Base-by-base conservation (phyloP, 176 grass and related monocot species). In the Cenchrus fungigraminus region DNA sequence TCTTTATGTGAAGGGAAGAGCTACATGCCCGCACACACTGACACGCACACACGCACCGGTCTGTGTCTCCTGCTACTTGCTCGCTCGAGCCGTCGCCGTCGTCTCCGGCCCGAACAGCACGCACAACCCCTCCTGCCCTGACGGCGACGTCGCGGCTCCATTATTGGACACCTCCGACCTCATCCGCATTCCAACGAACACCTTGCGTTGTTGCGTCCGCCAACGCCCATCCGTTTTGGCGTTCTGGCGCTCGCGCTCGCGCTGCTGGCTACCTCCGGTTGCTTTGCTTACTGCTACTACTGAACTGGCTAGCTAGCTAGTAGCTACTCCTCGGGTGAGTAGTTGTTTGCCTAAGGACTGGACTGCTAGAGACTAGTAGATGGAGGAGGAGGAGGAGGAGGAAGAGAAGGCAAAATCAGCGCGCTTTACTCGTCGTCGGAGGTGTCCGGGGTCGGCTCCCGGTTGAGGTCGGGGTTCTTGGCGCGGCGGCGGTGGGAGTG, bases 381-480 rank as follows among this genome's bases (percentile, higher is more conserved):
- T 32, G 29, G 5, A 5, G 1, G 72, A 34, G 12, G 70, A 15
- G 2, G 69, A 51, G 1, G 44, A 74, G 4, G 73, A 58, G 37
- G 37, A 40, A 52, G 59, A 4, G 15, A 12, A 13, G 73, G 22
- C 46, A 43, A 86, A 73, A 67, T 73, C 49, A 77, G 78, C 52
- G 7, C 1, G 11, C 40, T 40, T 93, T n/a, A 97, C 90, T 97
- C 91, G 17, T 80, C 94, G 68, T 97, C 94, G 57, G 55, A 65
- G 87, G 87, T 86, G 45, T 97, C 89, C 12, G 91, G 87, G 12
- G 82, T 94, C 13, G 94, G 94, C 74, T 91, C 91, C 57, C 86
- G 89, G 87, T 97, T 97, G 73, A 97, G 94, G 86, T 97, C 94
- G 9, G 91, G 94, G 84, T 94, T 86, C 87, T 97, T 97, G 81